Conservation (phyloP, 2,329 filamentous ascomycete species). For the Trichoderma endophyticum region DNA sequence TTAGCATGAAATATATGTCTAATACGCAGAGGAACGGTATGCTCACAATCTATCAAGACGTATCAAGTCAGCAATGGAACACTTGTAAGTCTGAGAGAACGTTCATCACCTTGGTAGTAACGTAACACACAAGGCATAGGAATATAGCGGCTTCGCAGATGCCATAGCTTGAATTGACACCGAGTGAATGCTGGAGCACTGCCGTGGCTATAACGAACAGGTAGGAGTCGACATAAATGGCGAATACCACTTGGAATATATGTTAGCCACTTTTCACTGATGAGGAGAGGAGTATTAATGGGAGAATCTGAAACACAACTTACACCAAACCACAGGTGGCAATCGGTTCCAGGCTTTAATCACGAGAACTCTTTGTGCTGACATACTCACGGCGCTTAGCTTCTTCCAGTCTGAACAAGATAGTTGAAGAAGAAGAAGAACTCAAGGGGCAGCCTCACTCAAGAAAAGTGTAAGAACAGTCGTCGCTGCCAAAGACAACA, state of each 20-base stretch:
- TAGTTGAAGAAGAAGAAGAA: neutral
- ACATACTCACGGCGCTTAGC: neutral
- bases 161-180: constrained; percentile 48
- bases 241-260: constrained; percentile 49
- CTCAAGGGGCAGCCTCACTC: constrained; percentile 26
- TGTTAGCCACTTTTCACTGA: neutral
- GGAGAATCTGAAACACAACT: constrained; percentile 22
- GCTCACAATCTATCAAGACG: constrained; percentile 32
- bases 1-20: neutral
- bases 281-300: too few relatives aligned
- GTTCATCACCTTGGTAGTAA: constrained; percentile 55
- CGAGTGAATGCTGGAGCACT: constrained; percentile 55
- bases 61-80: neutral
- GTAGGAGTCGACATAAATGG: constrained; percentile 59
- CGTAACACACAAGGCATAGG: constrained; percentile 59
- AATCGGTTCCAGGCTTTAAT: constrained; percentile 41
- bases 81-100: neutral
- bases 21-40: neutral
- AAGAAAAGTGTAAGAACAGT: constrained; percentile 37
- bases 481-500: constrained; percentile 34
- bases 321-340: constrained; percentile 44
- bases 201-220: constrained; percentile 57
- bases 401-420: neutral
- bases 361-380: constrained; percentile 37
- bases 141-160: constrained; percentile 58